Evolutionary conservation across 169 alveolate species (phyloP), one percentile per base, ranked within the genome.

Genomic region (Theileria annulata): DNA sequence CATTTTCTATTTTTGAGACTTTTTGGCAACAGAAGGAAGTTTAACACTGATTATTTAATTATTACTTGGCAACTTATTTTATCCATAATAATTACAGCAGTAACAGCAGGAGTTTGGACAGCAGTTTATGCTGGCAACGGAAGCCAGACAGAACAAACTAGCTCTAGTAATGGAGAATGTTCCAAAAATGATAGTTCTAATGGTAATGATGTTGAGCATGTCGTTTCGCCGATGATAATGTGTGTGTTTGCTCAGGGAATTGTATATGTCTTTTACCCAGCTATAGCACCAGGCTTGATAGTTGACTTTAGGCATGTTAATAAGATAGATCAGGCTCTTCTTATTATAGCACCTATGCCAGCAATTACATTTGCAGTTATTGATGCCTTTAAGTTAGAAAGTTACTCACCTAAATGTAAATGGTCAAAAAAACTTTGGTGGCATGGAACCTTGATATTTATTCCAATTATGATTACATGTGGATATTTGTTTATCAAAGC

Each of bases 191-290:
- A 8, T 30, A n/a, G 47, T 58, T 25, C 66, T 58, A 8, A 25
- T 35, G 47, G 47, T 25, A 25, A 25, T 30, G 73, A 8, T 27
- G 3, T 8, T 25, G 30, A 27, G 33, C 27, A 31, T 28, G 27
- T 31, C 3, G 12, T 28, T 10, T 67, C 75, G 13, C 74, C 75
- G 13, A 35, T 67, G 33, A 8, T 67, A 47, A 67, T 67, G 49
- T 31, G 49, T 31, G 75, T 67, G 3, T 35, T 67, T 28, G 33
- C 66, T 56, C 75, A 28, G 37, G 47, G 75, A 3, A n/a, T 47
- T 58, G 35, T 67, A 1, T 67, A 67, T n/a, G 49, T 31, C 15
- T 31, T 67, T 35, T 67, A 67, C 15, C 75, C 75, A 35, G 75
- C 70, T 8, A 67, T 67, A 31, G 75, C 75, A 0, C 75, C 75